phyloP scores from a whole-genome alignment of 1,284 basidiomycete genomes.

The Austroboletus novae-zelandiae region DNA sequence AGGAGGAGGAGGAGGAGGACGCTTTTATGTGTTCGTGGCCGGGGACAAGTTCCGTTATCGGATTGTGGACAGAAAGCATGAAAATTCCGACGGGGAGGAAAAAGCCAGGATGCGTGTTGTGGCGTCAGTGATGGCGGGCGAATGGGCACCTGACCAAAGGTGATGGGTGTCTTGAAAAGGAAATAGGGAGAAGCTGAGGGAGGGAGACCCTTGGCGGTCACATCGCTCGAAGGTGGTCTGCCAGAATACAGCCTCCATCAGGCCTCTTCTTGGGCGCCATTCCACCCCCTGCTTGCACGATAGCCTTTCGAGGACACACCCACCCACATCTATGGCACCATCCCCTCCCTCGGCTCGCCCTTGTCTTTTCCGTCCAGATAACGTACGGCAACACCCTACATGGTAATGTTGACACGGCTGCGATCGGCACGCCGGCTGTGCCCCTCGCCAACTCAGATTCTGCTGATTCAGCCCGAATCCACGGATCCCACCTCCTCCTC shows the following conservation, averaged over 20 bases:
- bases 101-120: constrained; percentile 35
- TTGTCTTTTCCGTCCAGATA: constrained; percentile 25
- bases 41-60: constrained; percentile 37
- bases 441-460: constrained; percentile 19
- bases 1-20: background rate
- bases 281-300: constrained; percentile 25
- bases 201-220: constrained; percentile 29
- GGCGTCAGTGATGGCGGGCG: constrained; percentile 36
- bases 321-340: constrained; percentile 24
- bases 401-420: constrained; percentile 34
- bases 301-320: constrained; percentile 34
- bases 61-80: constrained; percentile 35
- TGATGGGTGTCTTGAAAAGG: constrained; percentile 22
- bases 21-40: constrained; percentile 33
- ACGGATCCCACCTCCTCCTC: constrained; percentile 12
- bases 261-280: constrained; percentile 24
- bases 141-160: constrained; percentile 31
- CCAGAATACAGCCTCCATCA: constrained; percentile 17
- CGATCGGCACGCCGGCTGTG: constrained; percentile 34
- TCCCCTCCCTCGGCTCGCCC: constrained; percentile 11
- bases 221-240: constrained; percentile 32
- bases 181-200: constrained; percentile 9
- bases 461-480: constrained; percentile 25
- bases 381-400: constrained; percentile 34
- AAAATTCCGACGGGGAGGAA: constrained; percentile 33